A percentile compares a stretch with the other conserved stretches of the same genome.
These are phyloP conservation scores for Diplodia intermedia DNA, from an alignment of 2,329 filamentous ascomycete genomes.

Conservation along the genomic window DNA sequence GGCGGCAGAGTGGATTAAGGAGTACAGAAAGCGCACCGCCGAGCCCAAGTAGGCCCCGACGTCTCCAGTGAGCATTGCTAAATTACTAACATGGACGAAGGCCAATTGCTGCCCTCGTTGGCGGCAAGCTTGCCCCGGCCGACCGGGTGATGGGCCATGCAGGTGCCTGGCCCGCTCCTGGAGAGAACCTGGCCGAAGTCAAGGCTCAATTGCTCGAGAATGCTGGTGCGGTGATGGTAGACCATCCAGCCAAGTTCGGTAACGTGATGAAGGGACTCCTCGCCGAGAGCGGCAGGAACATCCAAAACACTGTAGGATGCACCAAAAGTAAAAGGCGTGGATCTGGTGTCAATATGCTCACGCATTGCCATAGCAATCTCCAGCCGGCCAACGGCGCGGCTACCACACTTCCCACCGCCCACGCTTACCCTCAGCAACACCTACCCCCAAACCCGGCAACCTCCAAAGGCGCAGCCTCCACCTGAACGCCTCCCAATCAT, in stretches of 20 bases:
- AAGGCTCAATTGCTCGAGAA: slow-evolving; percentile 72
- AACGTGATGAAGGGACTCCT: slow-evolving; percentile 69
- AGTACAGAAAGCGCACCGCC: slow-evolving; percentile 64
- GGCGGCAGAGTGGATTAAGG: slow-evolving; percentile 75
- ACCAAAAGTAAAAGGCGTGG: not conserved
- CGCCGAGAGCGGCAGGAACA: slow-evolving; percentile 50
- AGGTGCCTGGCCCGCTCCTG: slow-evolving; percentile 72
- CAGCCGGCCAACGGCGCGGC: slow-evolving; percentile 57
- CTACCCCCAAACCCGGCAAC: slow-evolving; percentile 12
- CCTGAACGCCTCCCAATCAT: slow-evolving; percentile 61
- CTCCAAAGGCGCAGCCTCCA: slow-evolving; percentile 61
- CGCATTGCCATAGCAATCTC: slow-evolving; percentile 40
- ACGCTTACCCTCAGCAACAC: not conserved
- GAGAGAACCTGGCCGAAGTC: slow-evolving; percentile 68
- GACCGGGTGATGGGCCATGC: slow-evolving; percentile 80
- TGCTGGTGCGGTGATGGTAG: slow-evolving; percentile 72
- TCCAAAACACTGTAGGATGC: slow-evolving; percentile 48
- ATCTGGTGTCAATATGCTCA: not conserved
- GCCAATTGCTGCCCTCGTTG: slow-evolving; percentile 75
- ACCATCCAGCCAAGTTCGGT: slow-evolving; percentile 79
- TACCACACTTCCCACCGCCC: slow-evolving; percentile 48
- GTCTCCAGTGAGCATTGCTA: not conserved
- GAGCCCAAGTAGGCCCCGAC: slow-evolving; percentile 67
- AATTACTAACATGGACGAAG: slow-evolving; percentile 47
- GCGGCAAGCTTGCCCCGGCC: slow-evolving; percentile 67